Conservation (phyloP, 2,329 filamentous ascomycete genomes). For the Penicillium sp. region DNA sequence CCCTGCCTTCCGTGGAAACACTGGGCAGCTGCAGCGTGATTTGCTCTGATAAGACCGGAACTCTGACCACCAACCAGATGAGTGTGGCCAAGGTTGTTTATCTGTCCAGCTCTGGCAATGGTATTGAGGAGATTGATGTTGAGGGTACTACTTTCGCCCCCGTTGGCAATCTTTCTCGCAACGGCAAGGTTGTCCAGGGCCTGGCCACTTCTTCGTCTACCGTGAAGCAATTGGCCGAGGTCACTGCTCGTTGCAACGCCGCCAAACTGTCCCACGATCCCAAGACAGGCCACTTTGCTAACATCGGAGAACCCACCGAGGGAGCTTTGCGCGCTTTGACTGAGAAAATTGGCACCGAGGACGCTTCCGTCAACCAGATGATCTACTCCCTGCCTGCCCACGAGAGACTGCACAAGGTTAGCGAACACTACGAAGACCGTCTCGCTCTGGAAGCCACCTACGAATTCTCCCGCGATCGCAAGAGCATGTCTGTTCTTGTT, state of each 20-base stretch:
- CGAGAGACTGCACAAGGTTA: slow-evolving; percentile 77
- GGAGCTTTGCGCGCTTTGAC: slow-evolving; percentile 87
- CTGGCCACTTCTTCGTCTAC: slow-evolving; percentile 74
- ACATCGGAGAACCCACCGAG: slow-evolving; percentile 92
- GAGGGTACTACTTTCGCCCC: slow-evolving; percentile 93
- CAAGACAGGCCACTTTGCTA: slow-evolving; percentile 74
- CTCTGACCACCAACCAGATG: slow-evolving; percentile 98
- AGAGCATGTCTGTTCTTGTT: slow-evolving; percentile 98
- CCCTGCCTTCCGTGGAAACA: slow-evolving; percentile 94
- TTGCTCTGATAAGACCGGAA: slow-evolving; percentile 99
- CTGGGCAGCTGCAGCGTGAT: slow-evolving; percentile 99
- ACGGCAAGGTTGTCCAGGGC: slow-evolving; percentile 71
- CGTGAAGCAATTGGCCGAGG: slow-evolving; percentile 74
- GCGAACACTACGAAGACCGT: slow-evolving; percentile 79
- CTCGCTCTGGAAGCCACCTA: slow-evolving; percentile 81
- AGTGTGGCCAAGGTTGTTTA: slow-evolving; percentile 93
- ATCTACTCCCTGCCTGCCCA: slow-evolving; percentile 53
- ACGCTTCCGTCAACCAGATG: slow-evolving; percentile 61
- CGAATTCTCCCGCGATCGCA: slow-evolving; percentile 95
- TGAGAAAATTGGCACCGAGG: slow-evolving; percentile 89
- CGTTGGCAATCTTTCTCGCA: slow-evolving; percentile 70
- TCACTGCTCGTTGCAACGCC: slow-evolving; percentile 83
- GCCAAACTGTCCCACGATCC: slow-evolving; percentile 80
- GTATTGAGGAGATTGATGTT: slow-evolving; percentile 83
- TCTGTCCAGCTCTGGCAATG: slow-evolving; percentile 72